Base-by-base conservation (phyloP, 2,329 filamentous ascomycete species). In the Xylariaceae sp. region DNA sequence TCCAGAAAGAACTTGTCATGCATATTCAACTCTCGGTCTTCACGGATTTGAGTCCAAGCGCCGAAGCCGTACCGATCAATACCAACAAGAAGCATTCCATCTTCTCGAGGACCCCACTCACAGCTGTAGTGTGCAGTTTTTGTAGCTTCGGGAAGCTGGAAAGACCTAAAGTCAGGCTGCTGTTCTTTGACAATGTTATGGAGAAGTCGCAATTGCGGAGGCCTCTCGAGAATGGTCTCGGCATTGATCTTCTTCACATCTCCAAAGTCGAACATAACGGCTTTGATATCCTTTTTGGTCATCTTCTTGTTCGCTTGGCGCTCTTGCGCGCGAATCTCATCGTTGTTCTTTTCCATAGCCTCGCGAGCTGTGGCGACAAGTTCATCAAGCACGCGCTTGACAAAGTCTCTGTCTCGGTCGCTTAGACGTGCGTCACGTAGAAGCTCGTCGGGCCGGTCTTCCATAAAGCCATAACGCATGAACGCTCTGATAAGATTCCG, bases 201-300 rank as follows among this genome's bases (percentile, higher is more conserved):
- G 44, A 99, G 80, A 66, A 97, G 85, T 60, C 87, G 88, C 80
- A 97, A 88, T 70, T 97, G 93, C 51, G 88, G 84, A 0, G 94
- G 93, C 7, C 95, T 88, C 67, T 97, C 93, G 9, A 96, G 85
- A 57, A 97, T 89, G 0, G 94, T 97, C 74, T 96, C 92, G 0
- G 94, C 94, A 71, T 99, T 99, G 69, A 97, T 84, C 68, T 96
- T 92, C 75, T 96, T 96, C 54, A 97, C 88, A 57, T 92, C 91
- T 51, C 89, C 88, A 74, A 92, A 96, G 72, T 97, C 92, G 68
- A 99, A 97, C 50, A 99, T 79, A 15, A 99, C 90, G 0, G 94
- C 94, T 75, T 99, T 99, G 74, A 91, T 91, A 72, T 99, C 94
- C 74, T 99, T 99, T 78, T 97, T 97, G 0, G 93, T 96, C 57